Base-by-base conservation (phyloP, 192 early-diverging fungal genomes). In the Geranomyces michiganensis region DNA sequence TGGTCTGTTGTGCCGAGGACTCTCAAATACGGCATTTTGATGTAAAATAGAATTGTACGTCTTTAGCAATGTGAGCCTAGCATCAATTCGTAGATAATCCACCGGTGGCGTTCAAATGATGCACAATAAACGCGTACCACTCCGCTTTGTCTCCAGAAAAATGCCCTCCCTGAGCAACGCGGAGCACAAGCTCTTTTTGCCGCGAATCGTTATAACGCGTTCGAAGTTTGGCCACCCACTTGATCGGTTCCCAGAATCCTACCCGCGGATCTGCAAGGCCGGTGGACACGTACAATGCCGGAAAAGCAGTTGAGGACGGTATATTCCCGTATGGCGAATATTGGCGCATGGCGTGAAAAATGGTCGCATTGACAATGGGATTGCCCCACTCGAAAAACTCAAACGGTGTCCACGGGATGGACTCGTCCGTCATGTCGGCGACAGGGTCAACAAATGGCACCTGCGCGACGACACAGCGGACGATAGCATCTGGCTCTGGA, bases 261-360 rank as follows among this genome's bases (percentile, higher is more conserved):
- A 97, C 95, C 0, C 95, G 78, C 62, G 88, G 86, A 71, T 97
- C 95, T 44, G 84, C 83, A 44, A 93, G 81, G 5, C 93, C 94
- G 27, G 84, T 91, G 7, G 71, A 70, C 5, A 81, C 70, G 49
- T 67, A 75, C 0, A 74, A 8, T 1, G 30, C 36, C 0, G 79
- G 79, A 22, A 70, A 41, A 5, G 9, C 5, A 6, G n/a, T 8
- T 24, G 22, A 21, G 8, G 8, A 17, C 2, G 68, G 49, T 29
- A 82, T 73, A 58, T 74, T 76, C 17, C 60, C 36, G 60, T 83
- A 83, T 13, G 81, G 81, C 1, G 76, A 78, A 69, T 83, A 83
- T 24, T 65, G 27, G 15, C 78, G 36, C 78, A 83, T 83, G 45
- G 78, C 73, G 4, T 70, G 21, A 24, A 83, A 65, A 43, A 81